Evolutionary conservation across 2,329 filamentous ascomycete species (phyloP).

Genomic region (Colletotrichum orchidophilum): DNA sequence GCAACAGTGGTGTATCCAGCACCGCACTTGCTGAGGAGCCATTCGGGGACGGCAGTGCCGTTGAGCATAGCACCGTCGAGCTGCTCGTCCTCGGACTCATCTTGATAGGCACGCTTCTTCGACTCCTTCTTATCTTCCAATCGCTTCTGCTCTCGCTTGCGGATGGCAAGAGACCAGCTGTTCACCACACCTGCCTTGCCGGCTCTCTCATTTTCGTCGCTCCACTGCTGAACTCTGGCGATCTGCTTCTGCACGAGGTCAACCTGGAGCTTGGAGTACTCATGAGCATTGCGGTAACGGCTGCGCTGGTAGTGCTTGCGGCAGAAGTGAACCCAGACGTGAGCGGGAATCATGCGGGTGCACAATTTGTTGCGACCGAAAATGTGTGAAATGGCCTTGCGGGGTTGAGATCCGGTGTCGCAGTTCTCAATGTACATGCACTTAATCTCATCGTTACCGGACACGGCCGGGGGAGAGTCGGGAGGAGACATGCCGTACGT

Average conservation of each 20-base stretch:
- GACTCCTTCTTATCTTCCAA: conserved; percentile 52
- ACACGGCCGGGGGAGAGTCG: conserved; percentile 16
- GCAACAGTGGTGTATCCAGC: conserved; percentile 57
- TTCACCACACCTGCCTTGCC: conserved; percentile 56
- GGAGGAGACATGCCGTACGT: conserved; percentile 26
- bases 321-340: conserved; percentile 81
- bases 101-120: conserved; percentile 42
- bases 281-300: conserved; percentile 71
- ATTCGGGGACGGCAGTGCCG: conserved; percentile 56
- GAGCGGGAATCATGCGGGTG: conserved; percentile 74
- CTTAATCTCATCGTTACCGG: conserved; percentile 33
- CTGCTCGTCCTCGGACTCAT: conserved; percentile 43
- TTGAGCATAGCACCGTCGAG: conserved; percentile 43
- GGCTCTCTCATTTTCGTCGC: conserved; percentile 54
- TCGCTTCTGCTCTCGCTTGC: conserved; percentile 71
- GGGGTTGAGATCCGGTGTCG: conserved; percentile 67
- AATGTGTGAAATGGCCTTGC: conserved; percentile 83
- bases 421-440: conserved; percentile 69
- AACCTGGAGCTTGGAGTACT: conserved; percentile 71
- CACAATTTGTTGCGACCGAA: conserved; percentile 85
- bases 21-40: conserved; percentile 58
- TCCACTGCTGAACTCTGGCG: conserved; percentile 70
- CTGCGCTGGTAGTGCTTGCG: conserved; percentile 85
- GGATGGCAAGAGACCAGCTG: conserved; percentile 69
- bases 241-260: conserved; percentile 72